Base-by-base conservation (phyloP, 257 asterid species). In the Jaltomata sinuosa region DNA sequence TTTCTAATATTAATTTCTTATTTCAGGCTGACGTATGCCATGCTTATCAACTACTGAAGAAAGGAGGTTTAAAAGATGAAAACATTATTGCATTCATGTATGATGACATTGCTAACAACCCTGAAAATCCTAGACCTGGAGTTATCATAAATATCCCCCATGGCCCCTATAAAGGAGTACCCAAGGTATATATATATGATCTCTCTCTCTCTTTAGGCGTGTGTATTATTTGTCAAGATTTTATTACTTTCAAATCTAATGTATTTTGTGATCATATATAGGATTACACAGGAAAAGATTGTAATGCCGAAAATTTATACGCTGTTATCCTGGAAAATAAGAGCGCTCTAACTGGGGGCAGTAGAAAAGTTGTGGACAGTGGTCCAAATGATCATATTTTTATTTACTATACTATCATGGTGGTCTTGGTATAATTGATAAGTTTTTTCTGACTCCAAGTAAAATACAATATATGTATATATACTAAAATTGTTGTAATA, bases 11-110 rank as follows among this genome's bases (percentile, higher is more conserved):
- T 12, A 42, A 22, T 40, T 40, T 42, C 36, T 42, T 72, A 67
- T 67, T 74, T 45, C 72, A 96, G 98, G 99, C 99, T 32, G 99
- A 96, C 84, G 92, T 94, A 12, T 96, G 99, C 78, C 99, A 94
- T 81, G 99, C 98, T 18, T 96, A 93, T 83, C 98, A 96, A 91
- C 84, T 93, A 83, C 87, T 96, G 8, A 94, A 90, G 91, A 89
- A 62, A 86, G 98, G 98, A 10, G 99, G 99, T 81, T 91, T 96
- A 50, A 96, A 93, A 85, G 98, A 96, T 82, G 99, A 96, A 67
- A 96, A 96, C 29, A 96, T 96, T 55, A 81, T 96, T 59, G 98
- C 94, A 32, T 91, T 95, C 82, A 95, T 94, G 97, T 93, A 93
- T 34, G 99, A 96, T 86, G 99, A 96, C 86, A 93, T 96, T 86